Percentiles rank a stretch among this genome's conserved stretches.
Evolutionary conservation across 768 basidiomycete genomes (phyloP).

Genomic region (Phaeotremella skinneri): DNA sequence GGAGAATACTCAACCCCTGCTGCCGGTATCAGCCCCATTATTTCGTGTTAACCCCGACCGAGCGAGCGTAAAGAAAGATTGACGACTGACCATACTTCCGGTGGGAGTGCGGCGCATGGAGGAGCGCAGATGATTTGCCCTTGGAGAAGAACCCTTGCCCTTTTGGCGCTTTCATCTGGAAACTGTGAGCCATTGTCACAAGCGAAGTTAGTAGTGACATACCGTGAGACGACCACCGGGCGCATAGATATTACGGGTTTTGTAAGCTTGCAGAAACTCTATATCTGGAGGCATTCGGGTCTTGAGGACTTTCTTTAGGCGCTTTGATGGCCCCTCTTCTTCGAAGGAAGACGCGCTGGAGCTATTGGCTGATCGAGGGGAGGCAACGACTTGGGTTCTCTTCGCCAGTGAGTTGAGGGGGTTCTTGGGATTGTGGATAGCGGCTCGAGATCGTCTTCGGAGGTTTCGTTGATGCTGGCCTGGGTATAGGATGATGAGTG

Average conservation of each 20-base stretch:
- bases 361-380: neutral
- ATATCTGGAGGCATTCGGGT: neutral
- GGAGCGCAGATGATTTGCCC: neutral
- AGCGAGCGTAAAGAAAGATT: neutral
- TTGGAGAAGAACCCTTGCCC: slow-evolving; percentile 1
- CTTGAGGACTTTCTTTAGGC: neutral
- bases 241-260: neutral
- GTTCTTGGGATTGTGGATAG: neutral
- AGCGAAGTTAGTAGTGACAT: neutral
- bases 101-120: neutral
- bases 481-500: neutral
- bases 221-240: neutral
- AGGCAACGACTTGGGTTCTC: neutral
- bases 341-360: neutral
- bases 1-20: too few relatives aligned
- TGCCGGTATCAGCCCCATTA: neutral
- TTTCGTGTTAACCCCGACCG: neutral
- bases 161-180: neutral
- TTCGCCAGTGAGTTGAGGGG: neutral
- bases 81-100: neutral
- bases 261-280: neutral
- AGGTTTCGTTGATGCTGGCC: neutral
- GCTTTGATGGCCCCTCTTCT: neutral
- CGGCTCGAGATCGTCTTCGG: neutral
- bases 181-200: neutral